Evolutionary conservation across 805 yeast genomes (phyloP).

Genomic region (Wilhelminamyces savonicus): DNA sequence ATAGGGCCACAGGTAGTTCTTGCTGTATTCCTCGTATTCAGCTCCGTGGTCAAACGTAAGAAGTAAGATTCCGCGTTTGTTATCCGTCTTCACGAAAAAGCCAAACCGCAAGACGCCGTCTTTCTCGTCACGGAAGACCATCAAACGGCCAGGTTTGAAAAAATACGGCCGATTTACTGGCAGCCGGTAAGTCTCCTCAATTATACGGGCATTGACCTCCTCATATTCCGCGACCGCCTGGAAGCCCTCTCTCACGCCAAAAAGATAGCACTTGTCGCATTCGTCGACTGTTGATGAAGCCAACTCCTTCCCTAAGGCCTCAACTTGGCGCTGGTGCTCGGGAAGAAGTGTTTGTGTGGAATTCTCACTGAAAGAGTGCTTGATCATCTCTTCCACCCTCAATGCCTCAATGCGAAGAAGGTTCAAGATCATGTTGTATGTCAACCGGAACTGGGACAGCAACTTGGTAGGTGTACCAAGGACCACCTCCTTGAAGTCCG

Average conservation of each 20-base stretch:
- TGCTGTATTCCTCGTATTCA: slow-evolving; percentile 16
- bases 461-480: slow-evolving; percentile 88
- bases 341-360: slow-evolving; percentile 80
- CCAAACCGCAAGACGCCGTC: slow-evolving; percentile 42
- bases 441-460: slow-evolving; percentile 86
- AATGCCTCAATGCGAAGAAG: slow-evolving; percentile 88
- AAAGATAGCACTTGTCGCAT: slow-evolving; percentile 29
- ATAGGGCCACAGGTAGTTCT: slow-evolving; percentile 26
- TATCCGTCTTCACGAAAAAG: slow-evolving; percentile 42
- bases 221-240: slow-evolving; percentile 41
- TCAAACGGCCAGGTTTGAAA: slow-evolving; percentile 48
- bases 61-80: slow-evolving; percentile 26
- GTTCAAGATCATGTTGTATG: slow-evolving; percentile 93
- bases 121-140: slow-evolving; percentile 52
- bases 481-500: slow-evolving; percentile 70
- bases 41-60: slow-evolving; percentile 42
- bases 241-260: slow-evolving; percentile 41
- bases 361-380: slow-evolving; percentile 90
- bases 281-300: slow-evolving; percentile 25
- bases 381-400: slow-evolving; percentile 97
- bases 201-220: slow-evolving; percentile 37
- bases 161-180: slow-evolving; percentile 40
- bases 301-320: slow-evolving; percentile 45
- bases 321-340: slow-evolving; percentile 68
- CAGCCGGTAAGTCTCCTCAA: slow-evolving; percentile 41